Evolutionary conservation across 208 protist genomes (phyloP), one percentile per base, ranked within the genome.

Genomic region (Leishmania lainsoni): DNA sequence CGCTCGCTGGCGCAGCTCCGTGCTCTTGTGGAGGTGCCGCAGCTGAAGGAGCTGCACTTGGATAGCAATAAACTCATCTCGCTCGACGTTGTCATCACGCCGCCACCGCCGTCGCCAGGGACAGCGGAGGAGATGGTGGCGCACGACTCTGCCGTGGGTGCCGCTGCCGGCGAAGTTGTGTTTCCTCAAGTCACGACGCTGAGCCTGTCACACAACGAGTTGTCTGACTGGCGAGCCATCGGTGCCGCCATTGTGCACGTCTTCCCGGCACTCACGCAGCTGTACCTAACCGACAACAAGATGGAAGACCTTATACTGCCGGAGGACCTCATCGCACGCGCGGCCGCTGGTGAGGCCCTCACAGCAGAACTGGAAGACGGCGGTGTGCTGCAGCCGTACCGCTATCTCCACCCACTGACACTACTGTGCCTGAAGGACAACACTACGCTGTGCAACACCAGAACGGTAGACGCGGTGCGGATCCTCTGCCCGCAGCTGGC

Each of bases 381-480:
- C n/a, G 29, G 51, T 6, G 54, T 66, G 68, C 61, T 72, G 56
- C 49, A 76, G 68, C 66, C 82, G 20, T 91, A 90, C 73, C 58
- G 52, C 0, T 96, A 90, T 49, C 84, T 97, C 58, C 72, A 58
- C 4, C 81, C 76, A 10, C 85, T 97, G 48, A 90, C 81, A 20
- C 82, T 95, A 3, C 86, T 97, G 17, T 93, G 91, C 75, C 68
- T 97, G 12, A 95, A 94, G 58, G 92, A 96, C 74, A 97, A 96
- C 85, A 48, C 78, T 1, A 89, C 80, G 48, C 79, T 97, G 69
- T 81, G 54, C 39, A 78, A 86, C 70, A 39, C 92, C 16, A 6
- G 77, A 35, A 93, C 90, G 45, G 74, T 97, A 51, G 93, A 96
- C 70, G 88, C 88, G 26, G n/a, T 97, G 1, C 90, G 93, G 1